These are phyloP conservation scores for Zoysia matrella DNA, from an alignment of 202 grass and related monocot species.

Conservation along the genomic window DNA sequence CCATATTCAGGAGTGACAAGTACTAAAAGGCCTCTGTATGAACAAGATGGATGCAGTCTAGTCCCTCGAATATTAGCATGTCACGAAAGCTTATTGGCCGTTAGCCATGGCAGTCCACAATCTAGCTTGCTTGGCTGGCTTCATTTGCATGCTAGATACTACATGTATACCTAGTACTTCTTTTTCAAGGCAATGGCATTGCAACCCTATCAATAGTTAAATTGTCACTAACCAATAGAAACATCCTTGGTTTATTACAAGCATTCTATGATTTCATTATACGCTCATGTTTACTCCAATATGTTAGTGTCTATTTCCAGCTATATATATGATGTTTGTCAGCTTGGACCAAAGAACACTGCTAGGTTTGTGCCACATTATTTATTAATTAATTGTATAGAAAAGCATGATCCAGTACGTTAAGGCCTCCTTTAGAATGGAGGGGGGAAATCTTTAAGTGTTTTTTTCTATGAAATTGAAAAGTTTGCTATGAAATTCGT, in stretches of 20 bases:
- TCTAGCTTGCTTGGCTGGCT: conserved; percentile 11
- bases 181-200: too few species aligned
- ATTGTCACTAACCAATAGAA: not conserved
- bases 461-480: too few species aligned
- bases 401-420: too few species aligned
- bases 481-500: too few species aligned
- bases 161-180: too few species aligned
- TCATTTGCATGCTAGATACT: conserved; percentile 30
- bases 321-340: not conserved
- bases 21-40: too few species aligned
- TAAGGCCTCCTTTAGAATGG: too few species aligned
- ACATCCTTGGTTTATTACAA: not conserved
- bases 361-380: too few species aligned
- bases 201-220: too few species aligned
- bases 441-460: too few species aligned
- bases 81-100: conserved; percentile 34
- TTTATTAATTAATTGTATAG: too few species aligned
- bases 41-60: not conserved
- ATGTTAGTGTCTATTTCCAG: not conserved
- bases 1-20: not conserved
- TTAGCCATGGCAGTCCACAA: conserved; percentile 22
- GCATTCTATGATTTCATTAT: not conserved
- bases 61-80: conserved; percentile 26
- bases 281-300: not conserved
- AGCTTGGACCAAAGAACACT: too few species aligned